phyloP scores from a whole-genome alignment of 2,329 filamentous ascomycete species.

The Pseudogymnoascus sp. region DNA sequence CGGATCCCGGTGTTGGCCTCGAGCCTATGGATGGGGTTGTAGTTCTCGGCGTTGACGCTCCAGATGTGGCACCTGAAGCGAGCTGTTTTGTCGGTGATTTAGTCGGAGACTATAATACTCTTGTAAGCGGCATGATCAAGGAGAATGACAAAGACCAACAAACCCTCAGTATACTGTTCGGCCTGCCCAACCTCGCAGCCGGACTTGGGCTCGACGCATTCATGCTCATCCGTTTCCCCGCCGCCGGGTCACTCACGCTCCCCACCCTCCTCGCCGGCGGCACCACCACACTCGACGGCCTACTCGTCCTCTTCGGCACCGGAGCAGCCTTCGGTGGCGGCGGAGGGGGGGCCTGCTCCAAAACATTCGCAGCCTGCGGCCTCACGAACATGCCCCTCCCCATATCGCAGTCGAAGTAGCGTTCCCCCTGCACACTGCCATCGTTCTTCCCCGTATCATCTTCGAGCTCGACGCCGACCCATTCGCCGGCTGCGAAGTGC shows the following conservation, averaged over 20 bases:
- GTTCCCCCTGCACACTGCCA: constrained; percentile 77
- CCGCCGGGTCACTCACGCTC: constrained; percentile 45
- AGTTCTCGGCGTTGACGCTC: constrained; percentile 55
- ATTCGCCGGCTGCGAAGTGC: constrained; percentile 73
- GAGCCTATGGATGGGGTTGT: constrained; percentile 54
- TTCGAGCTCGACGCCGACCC: constrained; percentile 85
- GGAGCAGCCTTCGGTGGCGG: constrained; percentile 30
- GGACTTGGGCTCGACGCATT: constrained; percentile 70
- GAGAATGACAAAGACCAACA: constrained; percentile 23
- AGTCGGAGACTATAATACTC: constrained; percentile 56
- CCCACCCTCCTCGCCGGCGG: constrained; percentile 35
- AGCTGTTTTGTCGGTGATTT: constrained; percentile 77
- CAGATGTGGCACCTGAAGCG: constrained; percentile 46
- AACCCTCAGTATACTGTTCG: constrained; percentile 53
- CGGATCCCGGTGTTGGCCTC: constrained; percentile 34
- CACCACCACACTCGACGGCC: constrained; percentile 41
- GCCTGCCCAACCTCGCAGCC: constrained; percentile 47
- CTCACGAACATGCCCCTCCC: constrained; percentile 79
- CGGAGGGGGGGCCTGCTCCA: constrained; percentile 44
- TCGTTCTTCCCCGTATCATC: constrained; percentile 86
- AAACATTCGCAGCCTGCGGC: constrained; percentile 58
- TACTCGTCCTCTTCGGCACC: constrained; percentile 30
- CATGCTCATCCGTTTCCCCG: constrained; percentile 60
- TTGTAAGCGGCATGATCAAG: constrained; percentile 22
- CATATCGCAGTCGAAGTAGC: constrained; percentile 82